phyloP scores from a whole-genome alignment of 441 rosid genomes.

The Pelargonium cotyledonis region DNA sequence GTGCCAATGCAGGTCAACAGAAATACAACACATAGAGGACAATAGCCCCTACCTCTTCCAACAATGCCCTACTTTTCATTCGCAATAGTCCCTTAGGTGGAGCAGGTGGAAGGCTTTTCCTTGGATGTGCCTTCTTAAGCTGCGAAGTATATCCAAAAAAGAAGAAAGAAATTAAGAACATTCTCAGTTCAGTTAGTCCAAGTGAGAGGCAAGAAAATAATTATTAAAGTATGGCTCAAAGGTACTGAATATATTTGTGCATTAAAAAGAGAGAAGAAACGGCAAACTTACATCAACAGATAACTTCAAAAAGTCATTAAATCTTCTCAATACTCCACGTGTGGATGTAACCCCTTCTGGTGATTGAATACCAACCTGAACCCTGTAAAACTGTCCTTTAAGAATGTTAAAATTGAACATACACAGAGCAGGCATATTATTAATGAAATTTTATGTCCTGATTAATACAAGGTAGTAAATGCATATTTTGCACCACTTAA shows the following conservation, averaged over 20 bases:
- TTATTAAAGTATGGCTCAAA: conserved; percentile 14
- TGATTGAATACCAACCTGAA: conserved; percentile 87
- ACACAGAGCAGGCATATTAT: conserved; percentile 8
- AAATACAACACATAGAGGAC: neutral
- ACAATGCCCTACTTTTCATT: conserved; percentile 40
- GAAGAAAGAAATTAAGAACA: conserved; percentile 13
- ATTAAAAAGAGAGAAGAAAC: conserved; percentile 5
- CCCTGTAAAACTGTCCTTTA: conserved; percentile 98
- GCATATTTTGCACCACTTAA: neutral
- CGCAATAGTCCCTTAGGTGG: conserved; percentile 75
- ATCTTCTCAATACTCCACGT: conserved; percentile 77
- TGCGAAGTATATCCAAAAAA: conserved; percentile 28
- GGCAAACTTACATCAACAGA: conserved; percentile 57
- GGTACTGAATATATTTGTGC: conserved; percentile 22
- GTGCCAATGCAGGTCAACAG: neutral
- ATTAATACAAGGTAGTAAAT: neutral
- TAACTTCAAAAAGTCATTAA: conserved; percentile 82
- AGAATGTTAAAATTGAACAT: conserved; percentile 43
- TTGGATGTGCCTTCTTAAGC: conserved; percentile 66
- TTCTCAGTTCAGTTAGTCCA: conserved; percentile 8
- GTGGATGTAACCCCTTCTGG: conserved; percentile 77
- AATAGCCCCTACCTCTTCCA: conserved; percentile 61
- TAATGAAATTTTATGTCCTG: neutral
- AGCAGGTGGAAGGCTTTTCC: conserved; percentile 62
- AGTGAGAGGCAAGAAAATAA: conserved; percentile 7